Base-by-base conservation (phyloP, 805 yeast species). In the Lipomyces japonicus region DNA sequence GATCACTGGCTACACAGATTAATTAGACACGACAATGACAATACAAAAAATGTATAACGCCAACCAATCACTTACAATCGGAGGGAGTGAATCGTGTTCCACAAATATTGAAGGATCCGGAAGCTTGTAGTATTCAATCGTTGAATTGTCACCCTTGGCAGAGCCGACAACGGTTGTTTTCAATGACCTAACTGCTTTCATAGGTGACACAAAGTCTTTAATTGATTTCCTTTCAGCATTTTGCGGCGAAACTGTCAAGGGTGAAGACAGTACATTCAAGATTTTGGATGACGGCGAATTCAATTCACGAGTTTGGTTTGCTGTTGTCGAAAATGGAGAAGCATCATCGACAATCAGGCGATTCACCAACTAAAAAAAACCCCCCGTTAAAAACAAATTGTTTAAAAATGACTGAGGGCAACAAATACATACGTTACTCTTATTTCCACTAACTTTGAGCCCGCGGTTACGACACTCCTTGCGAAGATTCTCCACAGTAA, bases 41-140 rank as follows among this genome's bases (percentile, higher is more conserved):
- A 4, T 16, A 16, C 9, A 21, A 23, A 18, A n/a, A 10, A n/a
- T 18, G 34, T 3, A 16, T 19, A 40, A 25, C 9, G n/a, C 14
- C n/a, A 26, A 21, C 32, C 9, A 37, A 6, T 22, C 12, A 39
- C 66, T 51, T 59, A 65, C 57, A 61, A 55, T 37, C 12, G 40
- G 30, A 9, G 36, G 44, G 10, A 16, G 18, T 1, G 32, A 9
- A 10, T 26, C 19, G 19, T n/a, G n/a, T 3, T 23, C 24, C 6
- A 9, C 41, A 12, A 44, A n/a, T 24, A 9, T 23, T 24, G 22
- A 45, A 40, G 55, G n/a, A 12, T 42, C 45, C 12, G 70, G 71
- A 47, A 68, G 48, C 42, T 56, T 56, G 56, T 60, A 68, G 44
- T 44, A 70, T 53, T 70, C 74, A 36, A 70, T 68, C 23, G 65